Evolutionary conservation across 306 rosid genomes (phyloP).

Genomic region (Carpinus fangiana): DNA sequence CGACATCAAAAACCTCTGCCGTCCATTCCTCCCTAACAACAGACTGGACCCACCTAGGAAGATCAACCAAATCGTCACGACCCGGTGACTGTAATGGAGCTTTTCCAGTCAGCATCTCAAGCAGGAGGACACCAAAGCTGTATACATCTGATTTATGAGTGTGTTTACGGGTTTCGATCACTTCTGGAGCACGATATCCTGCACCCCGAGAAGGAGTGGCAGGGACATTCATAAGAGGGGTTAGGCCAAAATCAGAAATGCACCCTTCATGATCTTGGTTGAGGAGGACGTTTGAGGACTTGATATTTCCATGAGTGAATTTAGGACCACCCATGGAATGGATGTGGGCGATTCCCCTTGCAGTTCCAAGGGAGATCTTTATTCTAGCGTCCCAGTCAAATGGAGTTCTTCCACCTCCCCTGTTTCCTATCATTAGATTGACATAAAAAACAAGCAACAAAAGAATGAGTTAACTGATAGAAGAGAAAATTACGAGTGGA

Average conservation of each 20-base stretch:
- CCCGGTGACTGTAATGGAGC: slow-evolving; percentile 90
- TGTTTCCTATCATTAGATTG: slow-evolving; percentile 56
- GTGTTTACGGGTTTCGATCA: slow-evolving; percentile 82
- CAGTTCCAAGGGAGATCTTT: slow-evolving; percentile 74
- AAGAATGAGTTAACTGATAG: not conserved
- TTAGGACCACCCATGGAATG: slow-evolving; percentile 84
- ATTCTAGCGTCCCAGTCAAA: slow-evolving; percentile 82
- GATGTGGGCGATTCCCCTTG: slow-evolving; percentile 80
- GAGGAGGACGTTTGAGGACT: slow-evolving; percentile 87
- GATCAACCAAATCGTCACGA: slow-evolving; percentile 92
- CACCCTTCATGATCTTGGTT: slow-evolving; percentile 69
- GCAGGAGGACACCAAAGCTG: slow-evolving; percentile 88
- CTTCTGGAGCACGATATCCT: slow-evolving; percentile 95
- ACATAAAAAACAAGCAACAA: slow-evolving; percentile 15
- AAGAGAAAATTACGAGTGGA: not conserved
- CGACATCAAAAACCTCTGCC: slow-evolving; percentile 91
- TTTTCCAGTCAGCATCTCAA: slow-evolving; percentile 91
- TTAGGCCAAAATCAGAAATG: slow-evolving; percentile 86
- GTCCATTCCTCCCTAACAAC: slow-evolving; percentile 99
- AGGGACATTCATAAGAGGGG: slow-evolving; percentile 81
- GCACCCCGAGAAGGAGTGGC: slow-evolving; percentile 76
- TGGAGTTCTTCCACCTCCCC: slow-evolving; percentile 64
- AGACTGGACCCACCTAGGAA: slow-evolving; percentile 97
- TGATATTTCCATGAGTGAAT: slow-evolving; percentile 84
- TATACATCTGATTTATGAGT: slow-evolving; percentile 92